These are phyloP conservation scores for Boletus coccyginus DNA, from an alignment of 768 basidiomycete species.

Conservation along the genomic window DNA sequence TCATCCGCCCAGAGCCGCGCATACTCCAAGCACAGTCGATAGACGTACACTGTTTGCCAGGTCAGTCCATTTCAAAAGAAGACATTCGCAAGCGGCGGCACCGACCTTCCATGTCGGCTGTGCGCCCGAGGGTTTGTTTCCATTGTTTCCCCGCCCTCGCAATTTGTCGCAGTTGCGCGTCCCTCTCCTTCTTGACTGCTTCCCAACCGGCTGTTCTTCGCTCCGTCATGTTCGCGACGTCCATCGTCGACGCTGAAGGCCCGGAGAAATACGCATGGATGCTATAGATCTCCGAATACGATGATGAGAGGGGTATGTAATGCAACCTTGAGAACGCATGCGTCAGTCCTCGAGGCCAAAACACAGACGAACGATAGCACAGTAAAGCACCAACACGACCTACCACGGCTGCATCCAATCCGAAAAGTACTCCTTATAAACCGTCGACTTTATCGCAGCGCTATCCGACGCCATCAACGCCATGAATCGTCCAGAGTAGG, in stretches of 20 bases:
- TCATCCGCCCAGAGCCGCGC: conserved; percentile 83
- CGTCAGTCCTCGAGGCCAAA: neutral
- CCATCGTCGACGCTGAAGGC: conserved; percentile 57
- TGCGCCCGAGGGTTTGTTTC: conserved; percentile 81
- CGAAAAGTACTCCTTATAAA: conserved; percentile 87
- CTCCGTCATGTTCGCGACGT: conserved; percentile 49
- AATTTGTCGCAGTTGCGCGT: conserved; percentile 72
- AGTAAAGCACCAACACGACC: conserved; percentile 15
- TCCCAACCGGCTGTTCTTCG: conserved; percentile 30
- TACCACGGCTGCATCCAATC: conserved; percentile 93
- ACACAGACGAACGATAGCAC: neutral
- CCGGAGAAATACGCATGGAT: conserved; percentile 93
- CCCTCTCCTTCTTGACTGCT: conserved; percentile 51
- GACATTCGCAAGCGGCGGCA: conserved; percentile 1
- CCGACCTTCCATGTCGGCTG: conserved; percentile 90
- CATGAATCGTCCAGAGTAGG: conserved; percentile 89
- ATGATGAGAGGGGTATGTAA: conserved; percentile 86
- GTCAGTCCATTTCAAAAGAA: neutral
- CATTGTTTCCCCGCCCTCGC: conserved; percentile 92
- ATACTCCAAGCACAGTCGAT: conserved; percentile 86
- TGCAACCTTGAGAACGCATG: conserved; percentile 65
- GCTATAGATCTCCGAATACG: conserved; percentile 92
- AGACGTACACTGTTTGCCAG: conserved; percentile 66
- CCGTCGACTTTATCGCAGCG: conserved; percentile 84
- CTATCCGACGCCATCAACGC: conserved; percentile 84